Base-by-base conservation (phyloP, 2,329 filamentous ascomycete species). In the Colletotrichum siamense region DNA sequence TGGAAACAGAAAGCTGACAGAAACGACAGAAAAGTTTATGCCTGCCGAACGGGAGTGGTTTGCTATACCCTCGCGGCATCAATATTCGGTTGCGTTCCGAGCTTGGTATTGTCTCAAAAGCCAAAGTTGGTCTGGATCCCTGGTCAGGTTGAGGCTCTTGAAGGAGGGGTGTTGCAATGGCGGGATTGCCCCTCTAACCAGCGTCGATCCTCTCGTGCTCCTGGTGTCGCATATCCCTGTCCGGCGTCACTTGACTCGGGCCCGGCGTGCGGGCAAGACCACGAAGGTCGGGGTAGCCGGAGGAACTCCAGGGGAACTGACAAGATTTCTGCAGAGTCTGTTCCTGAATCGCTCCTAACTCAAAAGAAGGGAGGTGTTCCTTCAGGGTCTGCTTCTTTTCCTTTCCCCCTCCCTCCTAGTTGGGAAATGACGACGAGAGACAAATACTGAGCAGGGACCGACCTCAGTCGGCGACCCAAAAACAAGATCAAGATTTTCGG, bases 171-270 rank as follows among this genome's bases (percentile, higher is more conserved):
- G 30, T 22, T 22, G 22, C 59, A 26, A 69, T 39, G 63, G 59
- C 28, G 49, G 49, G 57, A 65, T 63, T 44, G 24, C 15, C 36
- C 59, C 49, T 62, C 70, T 24, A 73, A 57, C 44, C 64, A 73
- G 63, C 22, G 70, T 69, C 70, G 70, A 73, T 73, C 64, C 44
- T 75, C 62, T 22, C 30, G 30, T 30, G 32, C 13, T 63, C 39
- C 32, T 55, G 70, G 70, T 65, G 73, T 76, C 73, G 57, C 73
- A 73, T 59, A 76, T 76, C 73, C 73, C 73, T 69, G 64, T 34
- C 55, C 64, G 59, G 30, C 22, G 24, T 76, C 39, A 61, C 73
- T 73, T 61, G 73, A 76, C 59, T n/a, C 59, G 44, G 63, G 59
- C 26, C 55, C 16, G 39, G 63, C 63, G 5, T 32, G 24, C 63